Base-by-base conservation (phyloP, 2,329 filamentous ascomycete species). In the Zymoseptoria ardabiliae region DNA sequence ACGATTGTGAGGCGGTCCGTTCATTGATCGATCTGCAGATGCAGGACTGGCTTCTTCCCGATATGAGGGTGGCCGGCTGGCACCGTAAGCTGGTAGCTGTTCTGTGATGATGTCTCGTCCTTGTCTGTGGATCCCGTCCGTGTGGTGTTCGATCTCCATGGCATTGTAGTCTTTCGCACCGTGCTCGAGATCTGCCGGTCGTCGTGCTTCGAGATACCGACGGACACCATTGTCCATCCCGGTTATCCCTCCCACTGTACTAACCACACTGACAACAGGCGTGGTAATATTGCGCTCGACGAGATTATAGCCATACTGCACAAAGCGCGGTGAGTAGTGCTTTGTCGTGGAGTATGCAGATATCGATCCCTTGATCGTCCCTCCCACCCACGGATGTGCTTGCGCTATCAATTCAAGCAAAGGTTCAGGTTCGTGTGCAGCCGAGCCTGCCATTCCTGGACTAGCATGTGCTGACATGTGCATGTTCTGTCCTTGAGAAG, bases 281-380 rank as follows among this genome's bases (percentile, higher is more conserved):
- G 88, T 80, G 11, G 82, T 90, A 55, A 96, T 85, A 66, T 90
- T 93, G 53, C 90, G 87, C 74, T 97, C 93, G 20, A 97, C 86
- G 68, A 95, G 91, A 72, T 96, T 91, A 54, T 90, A 93, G 61
- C 91, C 85, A n/a, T 89, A 89, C 73, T 90, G 76, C n/a, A 81
- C 91, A 71, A 97, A 90, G 2, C 89, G 84, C 0, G 93, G 91
- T 1, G 91, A 95, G 69, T 93, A 95, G 66, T 92, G 90, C 75
- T 97, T 97, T 10, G 90, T 91, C 2, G 83, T 87, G 25, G 88
- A 87, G 72, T 97, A 97, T 1, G 90, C 90, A 1, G 89, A 91
- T 7, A 93, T 83, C 0, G 91, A 93, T 56, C 87, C 86, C 65
- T 90, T 90, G 50, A 73, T 72, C 0, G 91, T 91, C 25, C 85